A percentile compares a stretch with the other conserved stretches of the same genome.
phyloP scores from a whole-genome alignment of 352 stramenopile species.

The Blastocystis sp. region DNA sequence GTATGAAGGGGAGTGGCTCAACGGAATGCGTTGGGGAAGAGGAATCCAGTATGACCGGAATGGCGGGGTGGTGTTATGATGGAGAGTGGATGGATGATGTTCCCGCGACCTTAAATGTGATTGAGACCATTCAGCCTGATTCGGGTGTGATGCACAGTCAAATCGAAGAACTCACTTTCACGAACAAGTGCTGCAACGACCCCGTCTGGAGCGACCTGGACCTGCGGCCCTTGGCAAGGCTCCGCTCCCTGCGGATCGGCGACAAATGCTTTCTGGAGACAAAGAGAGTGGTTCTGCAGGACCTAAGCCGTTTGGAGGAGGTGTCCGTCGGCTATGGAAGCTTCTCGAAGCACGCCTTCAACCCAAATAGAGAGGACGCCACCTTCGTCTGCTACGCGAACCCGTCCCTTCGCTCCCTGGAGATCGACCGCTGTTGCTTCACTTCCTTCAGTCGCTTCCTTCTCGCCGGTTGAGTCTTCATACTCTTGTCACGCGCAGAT shows the following conservation, averaged over 20 bases:
- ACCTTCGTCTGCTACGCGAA: neutral
- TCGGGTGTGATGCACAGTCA: neutral
- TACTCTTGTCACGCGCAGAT: neutral
- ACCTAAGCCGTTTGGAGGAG: neutral
- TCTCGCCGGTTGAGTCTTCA: neutral
- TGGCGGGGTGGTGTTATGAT: neutral
- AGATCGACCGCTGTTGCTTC: neutral
- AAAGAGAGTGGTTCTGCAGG: neutral
- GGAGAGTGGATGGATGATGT: neutral
- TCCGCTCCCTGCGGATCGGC: neutral
- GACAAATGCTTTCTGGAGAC: neutral
- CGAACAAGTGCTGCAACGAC: neutral
- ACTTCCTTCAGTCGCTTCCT: neutral
- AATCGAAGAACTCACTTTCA: neutral
- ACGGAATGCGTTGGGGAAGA: neutral
- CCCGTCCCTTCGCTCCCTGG: neutral
- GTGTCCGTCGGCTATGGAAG: neutral
- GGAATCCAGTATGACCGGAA: neutral
- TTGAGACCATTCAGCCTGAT: too few species aligned
- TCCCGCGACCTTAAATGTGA: too few species aligned
- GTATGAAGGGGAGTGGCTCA: neutral
- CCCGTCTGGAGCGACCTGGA: neutral
- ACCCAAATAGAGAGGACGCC: neutral
- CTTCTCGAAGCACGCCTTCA: neutral
- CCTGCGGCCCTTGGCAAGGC: neutral